These are phyloP conservation scores for Aureobasidium musti DNA, from an alignment of 2,329 filamentous ascomycete species.

Conservation along the genomic window DNA sequence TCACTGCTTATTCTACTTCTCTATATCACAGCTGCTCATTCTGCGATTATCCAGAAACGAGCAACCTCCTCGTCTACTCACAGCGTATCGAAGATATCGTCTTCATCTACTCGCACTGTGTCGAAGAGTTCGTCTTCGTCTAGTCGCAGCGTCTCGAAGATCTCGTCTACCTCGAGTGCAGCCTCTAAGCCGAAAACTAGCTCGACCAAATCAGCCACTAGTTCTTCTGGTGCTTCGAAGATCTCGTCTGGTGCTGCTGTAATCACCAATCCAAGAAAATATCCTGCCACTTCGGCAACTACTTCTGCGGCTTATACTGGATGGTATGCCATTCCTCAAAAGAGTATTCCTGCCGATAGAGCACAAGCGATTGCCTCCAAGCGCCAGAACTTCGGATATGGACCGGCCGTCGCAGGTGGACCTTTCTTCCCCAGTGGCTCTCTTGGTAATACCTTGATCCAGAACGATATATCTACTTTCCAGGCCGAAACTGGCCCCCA, in stretches of 20 bases:
- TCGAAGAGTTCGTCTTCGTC: not conserved
- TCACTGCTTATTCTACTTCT: not conserved
- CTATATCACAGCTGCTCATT: not conserved
- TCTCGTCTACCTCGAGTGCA: not conserved
- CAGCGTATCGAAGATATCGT: not conserved
- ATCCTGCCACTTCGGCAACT: not conserved
- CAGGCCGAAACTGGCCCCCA: not conserved
- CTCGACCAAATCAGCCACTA: not conserved
- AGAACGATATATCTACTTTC: not conserved
- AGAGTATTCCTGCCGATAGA: not conserved
- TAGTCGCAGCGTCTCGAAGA: not conserved
- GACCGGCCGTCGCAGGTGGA: conserved; percentile 9
- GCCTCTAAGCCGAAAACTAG: not conserved
- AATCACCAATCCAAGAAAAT: conserved; percentile 14
- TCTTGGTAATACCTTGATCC: conserved; percentile 4
- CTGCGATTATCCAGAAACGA: conserved; percentile 2
- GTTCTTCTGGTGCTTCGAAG: not conserved
- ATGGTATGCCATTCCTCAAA: conserved; percentile 5
- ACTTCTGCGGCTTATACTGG: not conserved
- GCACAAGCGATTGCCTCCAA: not conserved
- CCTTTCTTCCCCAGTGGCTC: conserved; percentile 10
- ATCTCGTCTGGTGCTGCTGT: not conserved
- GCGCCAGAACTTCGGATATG: conserved; percentile 11
- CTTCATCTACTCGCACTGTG: not conserved
- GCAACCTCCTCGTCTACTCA: not conserved